phyloP scores from a whole-genome alignment of 371 early-diverging fungal species.

The Mortierella sp. region DNA sequence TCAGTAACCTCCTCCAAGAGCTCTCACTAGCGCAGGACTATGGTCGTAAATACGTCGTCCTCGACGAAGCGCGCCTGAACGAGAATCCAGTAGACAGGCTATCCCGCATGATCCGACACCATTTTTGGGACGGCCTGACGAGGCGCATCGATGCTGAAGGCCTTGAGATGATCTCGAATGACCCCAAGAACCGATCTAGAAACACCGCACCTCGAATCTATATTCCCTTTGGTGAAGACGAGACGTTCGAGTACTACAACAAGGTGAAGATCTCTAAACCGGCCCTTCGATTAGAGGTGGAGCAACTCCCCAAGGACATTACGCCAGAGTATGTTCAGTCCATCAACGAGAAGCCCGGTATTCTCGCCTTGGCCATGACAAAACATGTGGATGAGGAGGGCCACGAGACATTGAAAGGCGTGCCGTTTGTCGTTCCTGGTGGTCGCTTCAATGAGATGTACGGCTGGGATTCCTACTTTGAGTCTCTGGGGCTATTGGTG shows the following conservation, averaged over 20 bases:
- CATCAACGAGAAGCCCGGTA: slow-evolving; percentile 89
- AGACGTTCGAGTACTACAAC: slow-evolving; percentile 84
- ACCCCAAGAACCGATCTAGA: slow-evolving; percentile 91
- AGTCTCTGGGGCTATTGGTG: slow-evolving; percentile 86
- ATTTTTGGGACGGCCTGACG: slow-evolving; percentile 96
- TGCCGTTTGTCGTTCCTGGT: slow-evolving; percentile 97
- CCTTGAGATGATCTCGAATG: slow-evolving; percentile 88
- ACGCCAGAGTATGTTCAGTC: slow-evolving; percentile 92
- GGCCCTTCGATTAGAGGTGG: slow-evolving; percentile 84
- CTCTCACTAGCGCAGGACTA: slow-evolving; percentile 90
- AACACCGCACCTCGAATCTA: slow-evolving; percentile 89
- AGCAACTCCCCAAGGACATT: slow-evolving; percentile 84
- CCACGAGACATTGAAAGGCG: slow-evolving; percentile 69
- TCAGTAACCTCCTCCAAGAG: slow-evolving; percentile 95
- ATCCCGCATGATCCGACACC: slow-evolving; percentile 87
- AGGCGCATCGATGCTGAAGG: slow-evolving; percentile 93
- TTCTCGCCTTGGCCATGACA: slow-evolving; percentile 87
- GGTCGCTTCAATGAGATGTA: slow-evolving; percentile 99
- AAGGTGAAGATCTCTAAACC: slow-evolving; percentile 70
- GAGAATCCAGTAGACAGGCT: slow-evolving; percentile 95
- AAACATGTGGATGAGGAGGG: slow-evolving; percentile 66
- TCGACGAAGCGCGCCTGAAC: slow-evolving; percentile 88
- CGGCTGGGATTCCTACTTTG: slow-evolving; percentile 98
- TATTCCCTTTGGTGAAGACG: slow-evolving; percentile 84
- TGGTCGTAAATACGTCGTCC: slow-evolving; percentile 84